Evolutionary conservation across 2,329 filamentous ascomycete genomes (phyloP), one percentile per base, ranked within the genome.

Genomic region (Hypoxylon sp.): DNA sequence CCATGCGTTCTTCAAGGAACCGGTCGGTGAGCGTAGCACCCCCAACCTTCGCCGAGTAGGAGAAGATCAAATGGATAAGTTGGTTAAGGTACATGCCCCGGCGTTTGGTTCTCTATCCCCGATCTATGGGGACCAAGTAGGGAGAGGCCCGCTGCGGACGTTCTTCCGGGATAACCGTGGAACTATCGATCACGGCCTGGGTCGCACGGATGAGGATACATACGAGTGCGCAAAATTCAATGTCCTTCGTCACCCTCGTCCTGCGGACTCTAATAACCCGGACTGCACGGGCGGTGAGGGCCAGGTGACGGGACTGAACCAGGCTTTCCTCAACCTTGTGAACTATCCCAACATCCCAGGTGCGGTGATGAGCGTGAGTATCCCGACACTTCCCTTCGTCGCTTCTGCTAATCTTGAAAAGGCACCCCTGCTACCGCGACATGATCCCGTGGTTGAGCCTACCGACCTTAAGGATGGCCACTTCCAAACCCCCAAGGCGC

Each of bases 201-300:
- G 51, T 2, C 50, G 58, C 4, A 6, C 1, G 0, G 24, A 59
- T 1, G 66, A 67, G 17, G 48, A 56, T 4, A n/a, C 53, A 0
- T 71, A 51, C 41, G 70, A 72, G n/a, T 61, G 59, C 4, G 50
- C 62, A 2, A 72, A 72, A 59, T 68, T 60, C 44, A 70, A 70
- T 13, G 59, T 67, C 2, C 54, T 73, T 0, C 46, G 57, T 1
- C 68, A 71, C 39, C 67, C 71, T 0, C 56, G 4, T 1, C 19
- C 22, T 1, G 10, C 61, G 6, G 63, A 57, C 4, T 26, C 7
- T 5, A 65, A 67, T 37, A 65, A 59, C 53, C 61, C 62, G 19
- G 43, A 59, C 10, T 58, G 65, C 26, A 4, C 15, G 3, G 11
- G 8, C 2, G 6, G 30, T 6, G 22, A 26, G 17, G 22, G 41